Evolutionary conservation across 2,329 filamentous ascomycete genomes (phyloP).

Genomic region (Colletotrichum somersetense): DNA sequence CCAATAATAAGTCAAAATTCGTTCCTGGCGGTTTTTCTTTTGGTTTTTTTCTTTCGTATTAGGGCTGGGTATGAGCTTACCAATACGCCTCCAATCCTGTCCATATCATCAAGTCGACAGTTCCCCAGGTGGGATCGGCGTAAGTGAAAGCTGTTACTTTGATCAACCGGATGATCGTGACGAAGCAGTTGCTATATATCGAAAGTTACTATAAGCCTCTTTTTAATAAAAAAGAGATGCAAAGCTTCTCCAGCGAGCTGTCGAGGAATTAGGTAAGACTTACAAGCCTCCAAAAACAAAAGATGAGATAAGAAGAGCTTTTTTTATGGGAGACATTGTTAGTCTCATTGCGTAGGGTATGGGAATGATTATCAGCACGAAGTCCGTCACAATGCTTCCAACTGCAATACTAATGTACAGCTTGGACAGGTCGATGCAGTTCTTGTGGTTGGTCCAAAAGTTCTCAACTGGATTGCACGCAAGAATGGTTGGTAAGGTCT

Average conservation of each 20-base stretch:
- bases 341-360: slow-evolving; percentile 19
- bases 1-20: neutral
- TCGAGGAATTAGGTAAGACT: neutral
- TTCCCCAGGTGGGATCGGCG: slow-evolving; percentile 37
- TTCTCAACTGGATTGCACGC: slow-evolving; percentile 30
- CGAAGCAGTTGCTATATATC: slow-evolving; percentile 31
- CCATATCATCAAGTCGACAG: slow-evolving; percentile 39
- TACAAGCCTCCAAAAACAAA: slow-evolving; percentile 21
- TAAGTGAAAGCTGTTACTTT: slow-evolving; percentile 32
- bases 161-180: slow-evolving; percentile 32
- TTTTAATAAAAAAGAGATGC: rapidly evolving
- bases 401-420: slow-evolving; percentile 36
- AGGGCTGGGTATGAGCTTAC: neutral
- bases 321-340: slow-evolving; percentile 5
- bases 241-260: rapidly evolving
- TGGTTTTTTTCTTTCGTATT: too few relatives aligned
- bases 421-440: slow-evolving; percentile 33
- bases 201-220: neutral
- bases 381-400: slow-evolving; percentile 33
- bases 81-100: slow-evolving; percentile 35
- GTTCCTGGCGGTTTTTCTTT: too few relatives aligned
- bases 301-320: neutral
- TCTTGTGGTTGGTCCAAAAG: slow-evolving; percentile 36
- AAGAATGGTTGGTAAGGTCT: slow-evolving; percentile 32
- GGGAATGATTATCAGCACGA: slow-evolving; percentile 10